phyloP scores from a whole-genome alignment of 768 basidiomycete genomes.

The Auricularia sp. region DNA sequence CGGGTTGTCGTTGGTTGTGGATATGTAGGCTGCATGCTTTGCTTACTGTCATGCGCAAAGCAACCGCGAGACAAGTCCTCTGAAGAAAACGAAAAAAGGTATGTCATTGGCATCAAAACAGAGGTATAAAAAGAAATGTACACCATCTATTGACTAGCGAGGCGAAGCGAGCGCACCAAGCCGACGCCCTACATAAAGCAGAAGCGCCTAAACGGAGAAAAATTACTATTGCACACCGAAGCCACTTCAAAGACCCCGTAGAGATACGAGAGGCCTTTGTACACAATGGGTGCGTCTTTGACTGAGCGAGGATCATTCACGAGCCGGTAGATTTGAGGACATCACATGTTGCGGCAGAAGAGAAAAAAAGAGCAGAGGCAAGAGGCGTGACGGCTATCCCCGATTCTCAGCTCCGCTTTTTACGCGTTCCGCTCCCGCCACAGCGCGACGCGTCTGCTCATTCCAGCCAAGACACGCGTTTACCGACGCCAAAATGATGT shows the following conservation, averaged over 20 bases:
- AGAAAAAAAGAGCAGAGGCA: not conserved
- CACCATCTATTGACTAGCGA: not conserved
- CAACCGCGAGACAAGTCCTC: no score
- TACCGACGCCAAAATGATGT: not conserved
- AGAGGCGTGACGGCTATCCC: not conserved
- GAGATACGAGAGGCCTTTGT: not conserved
- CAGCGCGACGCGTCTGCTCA: no score
- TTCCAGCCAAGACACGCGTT: not conserved
- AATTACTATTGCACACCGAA: not conserved
- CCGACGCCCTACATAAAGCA: not conserved
- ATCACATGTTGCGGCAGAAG: not conserved
- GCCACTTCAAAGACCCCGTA: not conserved
- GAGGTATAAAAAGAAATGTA: not conserved
- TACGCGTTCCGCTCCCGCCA: not conserved
- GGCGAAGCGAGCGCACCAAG: not conserved
- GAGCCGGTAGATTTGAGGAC: no score
- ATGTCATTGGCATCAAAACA: no score
- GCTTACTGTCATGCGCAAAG: no score
- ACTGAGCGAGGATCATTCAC: no score
- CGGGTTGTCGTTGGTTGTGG: no score
- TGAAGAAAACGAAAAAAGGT: no score
- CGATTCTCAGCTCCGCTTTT: not conserved
- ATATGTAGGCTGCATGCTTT: no score
- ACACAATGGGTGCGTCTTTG: not conserved
- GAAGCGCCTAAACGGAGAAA: not conserved